Conservation (phyloP, 352 stramenopile genomes). For the Phytophthora pistaciae region DNA sequence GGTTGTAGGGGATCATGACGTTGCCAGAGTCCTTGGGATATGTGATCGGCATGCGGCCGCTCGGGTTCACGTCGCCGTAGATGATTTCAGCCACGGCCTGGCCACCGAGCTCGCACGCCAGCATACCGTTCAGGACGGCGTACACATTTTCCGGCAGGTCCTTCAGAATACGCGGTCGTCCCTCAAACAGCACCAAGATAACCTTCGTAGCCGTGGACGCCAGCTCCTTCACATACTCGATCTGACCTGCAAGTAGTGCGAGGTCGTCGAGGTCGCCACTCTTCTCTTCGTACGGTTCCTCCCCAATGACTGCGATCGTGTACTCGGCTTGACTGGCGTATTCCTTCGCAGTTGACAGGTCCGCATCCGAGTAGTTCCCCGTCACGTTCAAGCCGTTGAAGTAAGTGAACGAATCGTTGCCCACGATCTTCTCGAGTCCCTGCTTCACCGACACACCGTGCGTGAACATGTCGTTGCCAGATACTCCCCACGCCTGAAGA, state of each 20-base stretch:
- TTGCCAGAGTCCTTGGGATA: constrained; percentile 8
- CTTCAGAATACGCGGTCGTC: constrained; percentile 66
- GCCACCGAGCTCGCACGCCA: constrained; percentile 70
- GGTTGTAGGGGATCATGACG: constrained; percentile 2
- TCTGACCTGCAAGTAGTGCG: constrained; percentile 23
- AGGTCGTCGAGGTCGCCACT: constrained; percentile 76
- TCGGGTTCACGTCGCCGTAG: constrained; percentile 51
- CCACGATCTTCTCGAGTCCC: not conserved
- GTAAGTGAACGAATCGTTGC: constrained; percentile 30
- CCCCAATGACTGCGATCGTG: constrained; percentile 73
- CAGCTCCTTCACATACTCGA: constrained; percentile 72
- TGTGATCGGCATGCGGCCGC: constrained; percentile 4
- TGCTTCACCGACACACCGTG: constrained; percentile 57
- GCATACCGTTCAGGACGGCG: constrained; percentile 71
- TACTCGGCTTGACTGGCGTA: constrained; percentile 45
- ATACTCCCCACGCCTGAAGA: constrained; percentile 67
- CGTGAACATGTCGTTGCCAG: constrained; percentile 53
- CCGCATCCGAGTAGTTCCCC: constrained; percentile 43
- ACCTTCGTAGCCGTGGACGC: constrained; percentile 63
- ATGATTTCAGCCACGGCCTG: constrained; percentile 80
- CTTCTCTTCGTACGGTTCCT: constrained; percentile 77
- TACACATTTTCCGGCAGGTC: constrained; percentile 49
- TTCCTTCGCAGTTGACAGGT: constrained; percentile 54
- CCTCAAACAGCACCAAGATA: constrained; percentile 71
- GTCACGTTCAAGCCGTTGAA: constrained; percentile 57